These are phyloP conservation scores for Bipolaris victoriae DNA, from an alignment of 2,329 filamentous ascomycete species.

Conservation along the genomic window DNA sequence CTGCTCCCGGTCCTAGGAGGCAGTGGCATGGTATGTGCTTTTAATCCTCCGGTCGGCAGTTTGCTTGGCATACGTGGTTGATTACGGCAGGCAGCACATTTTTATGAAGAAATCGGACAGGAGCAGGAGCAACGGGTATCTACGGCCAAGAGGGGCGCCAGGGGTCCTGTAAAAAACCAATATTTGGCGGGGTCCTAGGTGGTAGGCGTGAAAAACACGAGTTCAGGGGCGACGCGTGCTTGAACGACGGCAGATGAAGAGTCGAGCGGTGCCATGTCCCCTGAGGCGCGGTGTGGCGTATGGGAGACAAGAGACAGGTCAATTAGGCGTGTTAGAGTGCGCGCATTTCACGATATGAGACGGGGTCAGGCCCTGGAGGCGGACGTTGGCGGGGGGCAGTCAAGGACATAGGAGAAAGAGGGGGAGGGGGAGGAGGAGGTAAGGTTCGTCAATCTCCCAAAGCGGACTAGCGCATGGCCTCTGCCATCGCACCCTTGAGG, in stretches of 20 bases:
- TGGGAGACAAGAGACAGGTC: neutral
- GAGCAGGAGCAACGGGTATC: neutral
- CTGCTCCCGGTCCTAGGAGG: slow-evolving; percentile 15
- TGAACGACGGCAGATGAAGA: slow-evolving; percentile 1
- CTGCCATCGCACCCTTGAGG: slow-evolving; percentile 3
- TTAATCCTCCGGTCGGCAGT: slow-evolving; percentile 10
- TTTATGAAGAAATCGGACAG: neutral
- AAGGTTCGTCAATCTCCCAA: slow-evolving; percentile 1
- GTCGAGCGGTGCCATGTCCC: neutral
- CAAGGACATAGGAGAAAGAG: neutral
- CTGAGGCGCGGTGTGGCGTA: no score
- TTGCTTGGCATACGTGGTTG: neutral
- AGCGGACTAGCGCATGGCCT: slow-evolving; percentile 9
- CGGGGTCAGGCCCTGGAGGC: neutral
- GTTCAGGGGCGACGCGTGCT: slow-evolving; percentile 4
- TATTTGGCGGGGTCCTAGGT: neutral
- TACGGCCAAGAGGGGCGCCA: neutral
- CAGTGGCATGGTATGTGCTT: slow-evolving; percentile 8
- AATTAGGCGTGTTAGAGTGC: neutral
- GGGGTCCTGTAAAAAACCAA: neutral
- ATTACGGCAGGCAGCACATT: neutral
- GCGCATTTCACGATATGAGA: no score
- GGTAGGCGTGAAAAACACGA: slow-evolving; percentile 3
- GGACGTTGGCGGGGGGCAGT: neutral
- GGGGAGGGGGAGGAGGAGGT: slow-evolving; percentile 1